Conservation (phyloP, 1,139 yeast species). For the Kurtzmaniella quercitrusa region DNA sequence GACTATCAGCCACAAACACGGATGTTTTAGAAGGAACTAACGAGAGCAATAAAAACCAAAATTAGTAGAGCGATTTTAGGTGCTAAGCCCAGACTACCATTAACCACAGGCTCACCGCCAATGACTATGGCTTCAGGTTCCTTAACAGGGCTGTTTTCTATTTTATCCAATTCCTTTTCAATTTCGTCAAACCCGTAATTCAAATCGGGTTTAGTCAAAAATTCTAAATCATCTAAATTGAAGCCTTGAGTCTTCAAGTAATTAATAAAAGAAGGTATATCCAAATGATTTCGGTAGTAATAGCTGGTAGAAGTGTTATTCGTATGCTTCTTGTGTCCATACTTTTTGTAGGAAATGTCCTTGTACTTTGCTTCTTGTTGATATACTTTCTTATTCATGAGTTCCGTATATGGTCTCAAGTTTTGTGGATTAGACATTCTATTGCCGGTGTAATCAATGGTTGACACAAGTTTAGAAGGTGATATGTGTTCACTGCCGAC, state of each 20-base stretch:
- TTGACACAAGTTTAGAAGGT: constrained; percentile 1
- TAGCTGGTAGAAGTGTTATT: not conserved
- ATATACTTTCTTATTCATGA: not conserved
- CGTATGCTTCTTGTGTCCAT: constrained; percentile 3
- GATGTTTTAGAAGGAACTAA: constrained; percentile 35
- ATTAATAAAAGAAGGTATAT: constrained; percentile 2
- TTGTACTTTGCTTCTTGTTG: constrained; percentile 2
- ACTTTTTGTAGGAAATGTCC: constrained; percentile 6
- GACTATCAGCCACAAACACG: constrained; percentile 55
- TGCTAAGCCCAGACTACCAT: not conserved
- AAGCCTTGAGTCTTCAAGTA: constrained; percentile 27
- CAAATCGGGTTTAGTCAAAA: constrained; percentile 19
- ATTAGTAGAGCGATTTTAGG: not conserved
- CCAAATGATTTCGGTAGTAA: constrained; percentile 1
- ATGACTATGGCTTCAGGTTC: constrained; percentile 22
- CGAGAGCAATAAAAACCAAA: constrained; percentile 2
- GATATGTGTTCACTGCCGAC: not conserved
- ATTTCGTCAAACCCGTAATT: constrained; percentile 38
- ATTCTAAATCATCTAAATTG: constrained; percentile 21
- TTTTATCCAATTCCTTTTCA: constrained; percentile 31
- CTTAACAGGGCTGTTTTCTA: constrained; percentile 14
- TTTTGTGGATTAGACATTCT: constrained; percentile 4
- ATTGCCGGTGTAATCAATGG: constrained; percentile 3
- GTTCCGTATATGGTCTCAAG: constrained; percentile 5
- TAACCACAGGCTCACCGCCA: constrained; percentile 26